Evolutionary conservation across 441 rosid species (phyloP).

Genomic region (Biscutella laevigata): DNA sequence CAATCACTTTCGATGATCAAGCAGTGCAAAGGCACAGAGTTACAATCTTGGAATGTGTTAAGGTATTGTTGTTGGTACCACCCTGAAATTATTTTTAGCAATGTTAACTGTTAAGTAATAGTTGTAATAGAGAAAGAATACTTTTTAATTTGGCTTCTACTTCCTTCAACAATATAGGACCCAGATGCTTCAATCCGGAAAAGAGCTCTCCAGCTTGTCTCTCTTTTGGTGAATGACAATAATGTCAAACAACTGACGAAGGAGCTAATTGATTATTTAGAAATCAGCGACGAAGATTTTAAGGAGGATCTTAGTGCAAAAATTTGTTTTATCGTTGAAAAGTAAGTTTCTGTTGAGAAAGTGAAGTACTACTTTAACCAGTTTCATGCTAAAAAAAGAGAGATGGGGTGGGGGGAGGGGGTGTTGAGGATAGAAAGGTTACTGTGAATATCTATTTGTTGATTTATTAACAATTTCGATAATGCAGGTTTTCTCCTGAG

Average conservation of each 20-base stretch:
- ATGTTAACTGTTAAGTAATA: neutral
- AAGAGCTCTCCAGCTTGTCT: slow-evolving; percentile 93
- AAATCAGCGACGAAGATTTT: slow-evolving; percentile 91
- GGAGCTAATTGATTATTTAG: slow-evolving; percentile 90
- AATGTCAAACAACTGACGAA: slow-evolving; percentile 86
- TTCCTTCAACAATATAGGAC: slow-evolving; percentile 68
- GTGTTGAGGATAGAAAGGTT: no score
- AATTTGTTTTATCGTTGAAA: slow-evolving; percentile 90
- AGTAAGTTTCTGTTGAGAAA: slow-evolving; percentile 46
- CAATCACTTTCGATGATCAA: slow-evolving; percentile 83
- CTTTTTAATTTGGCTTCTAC: slow-evolving; percentile 26
- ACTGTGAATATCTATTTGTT: neutral
- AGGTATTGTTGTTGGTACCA: slow-evolving; percentile 41
- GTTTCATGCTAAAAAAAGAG: neutral
- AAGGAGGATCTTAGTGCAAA: slow-evolving; percentile 96
- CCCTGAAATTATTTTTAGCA: neutral
- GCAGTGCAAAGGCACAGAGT: slow-evolving; percentile 98
- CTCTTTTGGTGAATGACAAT: slow-evolving; percentile 76
- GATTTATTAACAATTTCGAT: slow-evolving; percentile 25
- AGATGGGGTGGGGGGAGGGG: neutral
- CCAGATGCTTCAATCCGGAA: slow-evolving; percentile 96
- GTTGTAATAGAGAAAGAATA: slow-evolving; percentile 7
- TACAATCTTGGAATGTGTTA: slow-evolving; percentile 94
- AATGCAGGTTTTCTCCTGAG: slow-evolving; percentile 83
- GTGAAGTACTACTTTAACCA: slow-evolving; percentile 7